Evolutionary conservation across 768 basidiomycete genomes (phyloP), one percentile per base, ranked within the genome.

Genomic region (Crucibulum laeve): DNA sequence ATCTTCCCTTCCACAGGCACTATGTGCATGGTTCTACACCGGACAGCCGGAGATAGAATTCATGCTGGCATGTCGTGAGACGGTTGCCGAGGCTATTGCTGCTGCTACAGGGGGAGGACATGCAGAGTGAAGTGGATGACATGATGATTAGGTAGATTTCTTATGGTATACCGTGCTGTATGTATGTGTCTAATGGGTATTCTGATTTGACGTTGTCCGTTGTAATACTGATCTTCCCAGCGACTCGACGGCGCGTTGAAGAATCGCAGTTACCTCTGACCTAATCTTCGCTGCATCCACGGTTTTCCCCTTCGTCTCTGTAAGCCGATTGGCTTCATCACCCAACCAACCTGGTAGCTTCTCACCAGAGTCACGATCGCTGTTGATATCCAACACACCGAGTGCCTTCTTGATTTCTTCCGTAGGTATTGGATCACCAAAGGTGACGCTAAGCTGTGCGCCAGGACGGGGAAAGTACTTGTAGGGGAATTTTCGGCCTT

Each of bases 401-500:
- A 46, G 44, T n/a, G n/a, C n/a, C n/a, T n/a, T n/a, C n/a, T n/a
- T n/a, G 44, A 80, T 55, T 28, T 64, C 61, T 23, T 67, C 60
- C 0, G 66, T 46, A 18, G 76, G 70, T 38, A 94, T 65, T 1
- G 91, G 91, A 30, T 79, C 64, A 17, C 93, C 94, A 53, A 95
- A 86, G 0, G 87, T 83, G 41, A 97, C 74, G 52, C 79, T 80
- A 25, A 96, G 70, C 25, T 67, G 67, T 10, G 79, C 67, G 48
- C 88, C 72, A 24, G 73, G 59, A 47, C 79, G 71, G 30, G 94
- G 81, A 52, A 86, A 45, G 58, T 75, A 83, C 48, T 85, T 89
- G 69, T 73, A 77, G 3, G 91, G 92, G 53, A 79, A 84, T 1
- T 69, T 53, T 15, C 93, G 81, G 23, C 83, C 80, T 62, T 91